A percentile compares a stretch with the other conserved stretches of the same genome.
phyloP scores from a whole-genome alignment of 75 land plant species.

The Pseudotsuga menziesii region DNA sequence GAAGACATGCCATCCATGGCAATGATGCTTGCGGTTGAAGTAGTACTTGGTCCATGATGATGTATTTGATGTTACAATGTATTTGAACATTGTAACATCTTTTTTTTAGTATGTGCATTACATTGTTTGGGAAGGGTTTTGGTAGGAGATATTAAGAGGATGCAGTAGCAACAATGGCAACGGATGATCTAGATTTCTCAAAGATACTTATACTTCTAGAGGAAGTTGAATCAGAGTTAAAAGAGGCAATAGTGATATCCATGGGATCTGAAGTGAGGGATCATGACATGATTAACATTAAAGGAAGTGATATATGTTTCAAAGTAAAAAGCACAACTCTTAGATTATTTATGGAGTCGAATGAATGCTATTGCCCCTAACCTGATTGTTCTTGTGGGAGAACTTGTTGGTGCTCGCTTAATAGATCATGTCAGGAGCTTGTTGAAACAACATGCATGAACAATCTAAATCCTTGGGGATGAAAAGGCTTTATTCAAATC shows the following conservation, averaged over 20 bases:
- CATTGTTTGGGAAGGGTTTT: no score
- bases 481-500: slow-evolving; percentile 97
- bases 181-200: no score
- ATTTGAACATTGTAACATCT: no score
- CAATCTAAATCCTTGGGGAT: slow-evolving; percentile 94
- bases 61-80: no score
- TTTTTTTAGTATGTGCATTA: no score
- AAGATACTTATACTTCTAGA: no score
- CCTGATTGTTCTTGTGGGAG: slow-evolving; percentile 87
- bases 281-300: slow-evolving; percentile 77
- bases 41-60: no score
- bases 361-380: slow-evolving; percentile 99
- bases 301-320: slow-evolving; percentile 76
- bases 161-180: no score
- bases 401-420: slow-evolving; percentile 94
- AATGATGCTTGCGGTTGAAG: no score
- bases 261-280: slow-evolving; percentile 98
- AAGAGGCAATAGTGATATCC: slow-evolving; percentile 70
- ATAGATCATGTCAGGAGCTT: slow-evolving; percentile 97
- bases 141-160: no score
- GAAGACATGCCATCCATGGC: no score
- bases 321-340: slow-evolving; percentile 85
- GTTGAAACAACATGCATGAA: slow-evolving; percentile 91
- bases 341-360: slow-evolving; percentile 76
- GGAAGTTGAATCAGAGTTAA: no score